Percentiles rank a stretch among this genome's conserved stretches.
Evolutionary conservation across 441 rosid species (phyloP).

Genomic region (Aquilaria agallochum): DNA sequence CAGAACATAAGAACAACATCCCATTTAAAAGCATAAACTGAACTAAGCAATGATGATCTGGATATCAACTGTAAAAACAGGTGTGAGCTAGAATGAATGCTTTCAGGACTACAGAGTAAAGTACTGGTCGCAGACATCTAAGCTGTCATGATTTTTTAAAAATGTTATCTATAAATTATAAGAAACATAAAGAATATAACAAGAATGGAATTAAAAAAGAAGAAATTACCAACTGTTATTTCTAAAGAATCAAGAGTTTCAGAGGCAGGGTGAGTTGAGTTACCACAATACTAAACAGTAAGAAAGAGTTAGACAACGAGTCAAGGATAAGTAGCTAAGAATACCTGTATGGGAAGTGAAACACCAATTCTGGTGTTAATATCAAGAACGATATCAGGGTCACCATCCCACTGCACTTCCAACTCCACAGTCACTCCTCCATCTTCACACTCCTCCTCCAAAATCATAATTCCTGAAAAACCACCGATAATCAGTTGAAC

Average conservation of each 20-base stretch:
- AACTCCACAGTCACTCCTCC: conserved; percentile 74
- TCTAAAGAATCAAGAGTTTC: no score
- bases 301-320: no score
- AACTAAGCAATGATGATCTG: background rate
- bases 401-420: conserved; percentile 96
- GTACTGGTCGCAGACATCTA: no score
- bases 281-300: no score
- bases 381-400: conserved; percentile 72
- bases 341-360: conserved; percentile 78
- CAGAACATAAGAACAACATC: background rate
- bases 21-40: background rate
- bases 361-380: conserved; percentile 74
- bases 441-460: conserved; percentile 52
- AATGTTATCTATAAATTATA: no score
- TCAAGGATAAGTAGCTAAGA: no score
- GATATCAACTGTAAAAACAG: background rate
- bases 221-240: no score
- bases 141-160: no score
- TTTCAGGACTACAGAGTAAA: background rate
- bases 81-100: background rate
- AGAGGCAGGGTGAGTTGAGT: no score
- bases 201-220: no score
- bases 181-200: no score
- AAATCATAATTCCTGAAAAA: conserved; percentile 52
- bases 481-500: background rate